Evolutionary conservation across 2,329 filamentous ascomycete species (phyloP), one percentile per base, ranked within the genome.

Genomic region (Cladosporium sp.): DNA sequence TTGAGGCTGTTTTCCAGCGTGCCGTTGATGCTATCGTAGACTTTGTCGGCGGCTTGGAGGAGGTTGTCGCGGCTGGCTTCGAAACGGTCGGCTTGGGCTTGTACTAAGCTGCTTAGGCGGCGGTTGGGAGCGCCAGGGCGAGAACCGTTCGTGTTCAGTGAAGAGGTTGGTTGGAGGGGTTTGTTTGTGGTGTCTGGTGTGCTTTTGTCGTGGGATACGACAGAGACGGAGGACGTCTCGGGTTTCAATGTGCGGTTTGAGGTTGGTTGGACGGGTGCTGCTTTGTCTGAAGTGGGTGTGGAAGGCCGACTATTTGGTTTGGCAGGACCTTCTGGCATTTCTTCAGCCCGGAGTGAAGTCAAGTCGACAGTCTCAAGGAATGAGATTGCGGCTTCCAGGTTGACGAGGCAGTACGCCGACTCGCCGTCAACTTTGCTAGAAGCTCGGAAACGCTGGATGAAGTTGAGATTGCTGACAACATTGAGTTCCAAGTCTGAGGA

Each of bases 331-430:
- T 84, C 82, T 13, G 81, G 84, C 15, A 60, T 55, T 43, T 95
- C 90, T 56, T 95, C 88, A 5, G 85, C 85, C 46, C 90, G 82
- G 6, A 98, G 74, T 20, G 87, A 95, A 6, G 91, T 88, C 19
- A 98, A 77, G 66, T 98, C 93, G 22, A 98, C 93, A 0, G 91
- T 97, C 62, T 97, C 88, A 12, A 98, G 74, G 62, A 98, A 98
- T 46, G 86, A 91, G 50, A 97, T 89, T 51, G 92, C 87, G 15
- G 93, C 93, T 69, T 98, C 93, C 1, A 98, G 78, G 59, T 95
- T 98, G 35, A 94, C 96, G 51, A 98, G 75, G 63, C 93, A 97
- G 68, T 98, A 98, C 1, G 93, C 91, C 11, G 91, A 86, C 69
- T 98, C 93, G 13, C 93, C 93, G 51, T 94, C 89, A 32, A 97